These are phyloP conservation scores for Boletus rubescentipes DNA, from an alignment of 768 basidiomycete species.

Conservation along the genomic window DNA sequence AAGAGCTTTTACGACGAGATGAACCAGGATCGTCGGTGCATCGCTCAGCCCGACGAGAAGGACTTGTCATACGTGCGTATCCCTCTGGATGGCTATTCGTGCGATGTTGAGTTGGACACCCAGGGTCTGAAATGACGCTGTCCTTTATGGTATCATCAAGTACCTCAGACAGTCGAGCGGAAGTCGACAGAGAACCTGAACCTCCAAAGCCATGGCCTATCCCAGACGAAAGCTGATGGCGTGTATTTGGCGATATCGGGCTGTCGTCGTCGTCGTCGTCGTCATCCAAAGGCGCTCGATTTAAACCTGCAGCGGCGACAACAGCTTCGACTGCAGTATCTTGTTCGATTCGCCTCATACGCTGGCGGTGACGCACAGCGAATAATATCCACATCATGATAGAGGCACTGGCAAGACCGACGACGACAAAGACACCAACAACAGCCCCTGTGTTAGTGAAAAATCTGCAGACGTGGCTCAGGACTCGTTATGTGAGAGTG, in stretches of 20 bases:
- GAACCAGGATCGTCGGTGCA: constrained; percentile 25
- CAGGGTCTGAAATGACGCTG: constrained; percentile 54
- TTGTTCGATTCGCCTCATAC: constrained; percentile 60
- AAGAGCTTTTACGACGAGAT: constrained; percentile 32
- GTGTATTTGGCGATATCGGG: constrained; percentile 18
- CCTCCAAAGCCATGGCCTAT: constrained; percentile 35
- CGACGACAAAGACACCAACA: constrained; percentile 86
- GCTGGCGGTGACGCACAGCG: constrained; percentile 63
- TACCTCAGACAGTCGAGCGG: constrained; percentile 37
- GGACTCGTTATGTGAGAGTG: background rate
- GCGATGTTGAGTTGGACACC: constrained; percentile 31
- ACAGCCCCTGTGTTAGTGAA: constrained; percentile 89
- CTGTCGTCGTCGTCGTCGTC: constrained; percentile 53
- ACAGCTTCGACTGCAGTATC: constrained; percentile 72
- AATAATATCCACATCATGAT: constrained; percentile 72
- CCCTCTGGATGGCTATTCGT: constrained; percentile 29
- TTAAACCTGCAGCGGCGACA: constrained; percentile 68
- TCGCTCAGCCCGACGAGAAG: constrained; percentile 37
- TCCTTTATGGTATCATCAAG: constrained; percentile 18
- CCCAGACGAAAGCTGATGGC: constrained; percentile 27
- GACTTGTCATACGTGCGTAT: constrained; percentile 49
- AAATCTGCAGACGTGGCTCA: constrained; percentile 52
- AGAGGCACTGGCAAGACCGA: constrained; percentile 74
- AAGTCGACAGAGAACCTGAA: constrained; percentile 20
- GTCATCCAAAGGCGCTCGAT: constrained; percentile 65